Percentiles rank a stretch among this genome's conserved stretches.
Conservation (phyloP, 75 land plant genomes). For the Adiantum capillusveneris region DNA sequence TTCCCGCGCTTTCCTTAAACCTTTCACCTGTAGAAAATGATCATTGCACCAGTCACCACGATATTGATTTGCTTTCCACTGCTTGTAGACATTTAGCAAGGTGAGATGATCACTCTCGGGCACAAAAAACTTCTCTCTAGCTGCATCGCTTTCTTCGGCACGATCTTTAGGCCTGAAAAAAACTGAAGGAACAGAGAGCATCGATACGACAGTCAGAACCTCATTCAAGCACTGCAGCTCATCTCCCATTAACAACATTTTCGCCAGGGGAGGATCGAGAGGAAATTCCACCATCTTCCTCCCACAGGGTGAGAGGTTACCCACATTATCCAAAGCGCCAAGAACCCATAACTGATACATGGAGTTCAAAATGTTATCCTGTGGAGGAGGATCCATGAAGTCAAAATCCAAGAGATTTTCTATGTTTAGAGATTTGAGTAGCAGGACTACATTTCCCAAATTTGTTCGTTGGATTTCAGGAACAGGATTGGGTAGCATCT, state of each 20-base stretch:
- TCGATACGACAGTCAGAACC: constrained; percentile 87
- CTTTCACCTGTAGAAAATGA: constrained; percentile 86
- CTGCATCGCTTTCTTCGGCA: constrained; percentile 97
- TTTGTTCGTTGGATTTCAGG: constrained; percentile 98
- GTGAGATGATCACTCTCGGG: constrained; percentile 98
- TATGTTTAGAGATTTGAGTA: constrained; percentile 84
- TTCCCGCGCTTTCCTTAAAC: constrained; percentile 83
- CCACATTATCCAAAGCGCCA: constrained; percentile 92
- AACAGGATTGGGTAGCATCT: constrained; percentile 89
- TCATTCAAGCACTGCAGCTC: constrained; percentile 79
- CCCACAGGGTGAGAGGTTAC: constrained; percentile 71
- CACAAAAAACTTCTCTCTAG: constrained; percentile 93
- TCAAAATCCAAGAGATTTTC: constrained; percentile 92
- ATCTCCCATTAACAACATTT: constrained; percentile 90
- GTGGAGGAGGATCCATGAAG: constrained; percentile 99
- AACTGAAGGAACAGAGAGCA: constrained; percentile 99
- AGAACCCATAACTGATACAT: constrained; percentile 99
- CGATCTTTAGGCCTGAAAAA: constrained; percentile 93
- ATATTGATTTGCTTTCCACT: constrained; percentile 79
- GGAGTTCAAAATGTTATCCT: constrained; percentile 94
- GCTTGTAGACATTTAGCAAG: constrained; percentile 81
- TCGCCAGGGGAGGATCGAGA: constrained; percentile 94
- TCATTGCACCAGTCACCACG: constrained; percentile 96
- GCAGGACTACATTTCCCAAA: constrained; percentile 85
- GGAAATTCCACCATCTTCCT: constrained; percentile 99